phyloP scores from a whole-genome alignment of 176 grass and related monocot genomes.

The Eragrostis curvula region DNA sequence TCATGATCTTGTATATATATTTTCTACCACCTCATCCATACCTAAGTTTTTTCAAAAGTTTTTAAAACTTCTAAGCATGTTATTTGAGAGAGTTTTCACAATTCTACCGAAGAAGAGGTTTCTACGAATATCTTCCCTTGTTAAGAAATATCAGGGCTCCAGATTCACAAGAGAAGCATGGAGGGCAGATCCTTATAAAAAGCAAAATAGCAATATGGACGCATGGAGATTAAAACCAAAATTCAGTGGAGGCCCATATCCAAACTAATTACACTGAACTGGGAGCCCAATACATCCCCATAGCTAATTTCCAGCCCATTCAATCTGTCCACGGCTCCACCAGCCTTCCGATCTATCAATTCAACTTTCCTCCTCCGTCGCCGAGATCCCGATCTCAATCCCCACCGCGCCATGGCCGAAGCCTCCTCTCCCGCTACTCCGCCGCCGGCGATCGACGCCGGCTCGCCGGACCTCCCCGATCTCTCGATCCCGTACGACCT shows the following conservation, averaged over 20 bases:
- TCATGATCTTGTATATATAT: too few species aligned
- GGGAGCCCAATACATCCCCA: neutral
- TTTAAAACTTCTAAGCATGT: too few species aligned
- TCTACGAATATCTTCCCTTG: too few species aligned
- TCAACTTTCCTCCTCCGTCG: neutral
- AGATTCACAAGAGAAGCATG: too few species aligned
- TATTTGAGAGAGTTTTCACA: too few species aligned
- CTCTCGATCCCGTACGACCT: slow-evolving; percentile 70
- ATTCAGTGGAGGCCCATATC: neutral
- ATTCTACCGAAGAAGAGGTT: too few species aligned
- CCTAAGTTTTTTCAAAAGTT: too few species aligned
- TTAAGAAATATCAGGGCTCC: too few species aligned
- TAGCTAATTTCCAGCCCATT: neutral
- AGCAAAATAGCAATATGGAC: too few species aligned
- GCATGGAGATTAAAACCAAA: too few species aligned
- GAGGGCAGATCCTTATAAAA: too few species aligned
- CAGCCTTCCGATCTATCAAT: neutral
- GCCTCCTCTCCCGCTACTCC: slow-evolving; percentile 13
- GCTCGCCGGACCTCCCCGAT: slow-evolving; percentile 38
- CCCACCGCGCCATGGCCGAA: slow-evolving; percentile 30
- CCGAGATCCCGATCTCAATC: slow-evolving; percentile 43
- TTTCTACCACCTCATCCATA: too few species aligned
- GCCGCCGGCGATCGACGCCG: slow-evolving; percentile 21
- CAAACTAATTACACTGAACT: neutral
- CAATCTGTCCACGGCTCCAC: neutral